Percentiles rank a stretch among this genome's conserved stretches.
Evolutionary conservation across 208 protist genomes (phyloP).

Genomic region (Wallacemonas sp.): DNA sequence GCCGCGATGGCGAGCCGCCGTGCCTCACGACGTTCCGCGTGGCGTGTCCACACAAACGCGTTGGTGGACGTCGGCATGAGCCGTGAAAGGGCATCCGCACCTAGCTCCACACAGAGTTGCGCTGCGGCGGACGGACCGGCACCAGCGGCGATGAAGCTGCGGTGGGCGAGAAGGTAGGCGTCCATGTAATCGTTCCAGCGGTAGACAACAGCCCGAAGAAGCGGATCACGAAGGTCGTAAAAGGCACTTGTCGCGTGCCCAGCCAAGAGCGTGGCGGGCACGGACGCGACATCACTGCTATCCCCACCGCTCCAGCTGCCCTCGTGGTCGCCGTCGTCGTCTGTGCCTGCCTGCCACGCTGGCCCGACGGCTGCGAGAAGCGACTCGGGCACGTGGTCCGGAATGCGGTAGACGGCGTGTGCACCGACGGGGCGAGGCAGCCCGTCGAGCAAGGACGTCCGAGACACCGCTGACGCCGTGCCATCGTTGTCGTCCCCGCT

Average conservation of each 20-base stretch:
- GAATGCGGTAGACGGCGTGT: constrained; percentile 23
- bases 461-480: neutral
- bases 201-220: constrained; percentile 15
- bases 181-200: constrained; percentile 47
- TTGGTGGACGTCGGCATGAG: constrained; percentile 9
- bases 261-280: neutral
- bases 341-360: neutral
- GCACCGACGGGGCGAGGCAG: neutral
- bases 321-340: neutral
- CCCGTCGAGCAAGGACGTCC: neutral
- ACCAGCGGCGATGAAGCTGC: constrained; percentile 10
- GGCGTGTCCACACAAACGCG: constrained; percentile 12
- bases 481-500: too few relatives aligned
- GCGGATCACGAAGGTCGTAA: constrained; percentile 16
- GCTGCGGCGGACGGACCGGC: constrained; percentile 20
- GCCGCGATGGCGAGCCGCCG: neutral
- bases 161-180: constrained; percentile 32
- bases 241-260: neutral
- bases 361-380: too few relatives aligned
- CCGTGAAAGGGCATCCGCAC: constrained; percentile 13
- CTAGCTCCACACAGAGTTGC: constrained; percentile 41
- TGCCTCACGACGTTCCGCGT: neutral
- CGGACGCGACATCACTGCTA: neutral
- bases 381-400: constrained; percentile 4
- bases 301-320: neutral